Percentiles rank a stretch among this genome's conserved stretches.
Conservation (phyloP, 768 basidiomycete genomes). For the Tylopilus felleus region DNA sequence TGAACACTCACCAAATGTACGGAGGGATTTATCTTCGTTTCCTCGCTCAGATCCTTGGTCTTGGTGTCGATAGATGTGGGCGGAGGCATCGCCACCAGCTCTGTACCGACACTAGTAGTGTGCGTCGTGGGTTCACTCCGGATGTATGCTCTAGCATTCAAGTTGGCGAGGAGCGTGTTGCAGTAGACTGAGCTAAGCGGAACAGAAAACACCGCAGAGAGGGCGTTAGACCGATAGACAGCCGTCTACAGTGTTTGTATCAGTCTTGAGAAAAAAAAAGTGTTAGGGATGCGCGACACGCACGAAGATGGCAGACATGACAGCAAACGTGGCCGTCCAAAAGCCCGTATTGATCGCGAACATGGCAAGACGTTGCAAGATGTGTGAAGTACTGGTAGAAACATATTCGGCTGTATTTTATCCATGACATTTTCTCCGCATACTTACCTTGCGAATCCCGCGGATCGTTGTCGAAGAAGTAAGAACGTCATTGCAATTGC, state of each 20-base stretch:
- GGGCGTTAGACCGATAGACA: neutral
- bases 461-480: neutral
- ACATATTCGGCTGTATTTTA: no score
- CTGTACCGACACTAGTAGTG: no score
- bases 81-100: neutral
- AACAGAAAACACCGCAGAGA: neutral
- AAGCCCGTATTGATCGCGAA: constrained; percentile 33
- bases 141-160: constrained; percentile 4
- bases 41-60: no score
- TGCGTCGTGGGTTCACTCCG: neutral
- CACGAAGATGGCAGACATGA: constrained; percentile 5
- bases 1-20: neutral
- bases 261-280: neutral
- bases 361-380: constrained; percentile 9
- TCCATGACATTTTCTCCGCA: no score
- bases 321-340: constrained; percentile 44
- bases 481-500: constrained; percentile 8
- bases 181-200: constrained; percentile 11
- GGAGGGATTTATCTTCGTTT: neutral
- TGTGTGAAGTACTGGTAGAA: constrained; percentile 3
- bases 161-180: constrained; percentile 19
- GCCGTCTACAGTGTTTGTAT: neutral
- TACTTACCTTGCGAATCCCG: neutral
- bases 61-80: neutral
- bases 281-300: neutral